Conservation (phyloP, 169 alveolate genomes). For the Plasmodium ovale region DNA sequence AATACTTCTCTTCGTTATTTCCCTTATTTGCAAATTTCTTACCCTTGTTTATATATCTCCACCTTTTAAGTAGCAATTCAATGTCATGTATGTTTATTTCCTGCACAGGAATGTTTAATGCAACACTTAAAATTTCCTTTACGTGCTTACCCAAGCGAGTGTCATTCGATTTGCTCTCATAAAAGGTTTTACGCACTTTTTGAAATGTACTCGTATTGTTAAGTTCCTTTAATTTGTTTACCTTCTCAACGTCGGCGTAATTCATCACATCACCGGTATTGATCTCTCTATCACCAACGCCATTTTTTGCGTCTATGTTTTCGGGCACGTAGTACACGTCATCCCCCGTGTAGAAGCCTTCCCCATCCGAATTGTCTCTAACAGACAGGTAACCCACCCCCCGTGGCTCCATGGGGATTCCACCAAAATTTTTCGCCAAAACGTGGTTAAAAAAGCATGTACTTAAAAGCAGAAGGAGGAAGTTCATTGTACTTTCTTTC, state of each 20-base stretch:
- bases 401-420: neutral
- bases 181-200: slow-evolving; percentile 17
- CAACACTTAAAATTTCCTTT: slow-evolving; percentile 40
- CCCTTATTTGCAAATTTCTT: neutral
- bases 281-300: neutral
- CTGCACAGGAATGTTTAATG: slow-evolving; percentile 35
- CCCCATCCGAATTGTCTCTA: neutral
- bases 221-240: slow-evolving; percentile 31
- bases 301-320: neutral
- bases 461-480: too few relatives aligned
- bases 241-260: slow-evolving; percentile 8
- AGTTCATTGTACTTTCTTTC: too few relatives aligned
- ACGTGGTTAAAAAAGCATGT: too few relatives aligned
- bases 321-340: neutral
- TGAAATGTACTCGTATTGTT: slow-evolving; percentile 5
- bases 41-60: slow-evolving; percentile 35
- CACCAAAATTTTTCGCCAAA: neutral
- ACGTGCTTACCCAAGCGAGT: neutral
- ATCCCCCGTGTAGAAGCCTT: neutral
- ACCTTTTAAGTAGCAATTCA: slow-evolving; percentile 36
- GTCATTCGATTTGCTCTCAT: neutral
- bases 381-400: neutral
- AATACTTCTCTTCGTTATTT: slow-evolving; percentile 18
- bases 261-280: slow-evolving; percentile 2
- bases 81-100: slow-evolving; percentile 65